These are phyloP conservation scores for Prunus mongolica DNA, from an alignment of 306 rosid species.

Conservation along the genomic window DNA sequence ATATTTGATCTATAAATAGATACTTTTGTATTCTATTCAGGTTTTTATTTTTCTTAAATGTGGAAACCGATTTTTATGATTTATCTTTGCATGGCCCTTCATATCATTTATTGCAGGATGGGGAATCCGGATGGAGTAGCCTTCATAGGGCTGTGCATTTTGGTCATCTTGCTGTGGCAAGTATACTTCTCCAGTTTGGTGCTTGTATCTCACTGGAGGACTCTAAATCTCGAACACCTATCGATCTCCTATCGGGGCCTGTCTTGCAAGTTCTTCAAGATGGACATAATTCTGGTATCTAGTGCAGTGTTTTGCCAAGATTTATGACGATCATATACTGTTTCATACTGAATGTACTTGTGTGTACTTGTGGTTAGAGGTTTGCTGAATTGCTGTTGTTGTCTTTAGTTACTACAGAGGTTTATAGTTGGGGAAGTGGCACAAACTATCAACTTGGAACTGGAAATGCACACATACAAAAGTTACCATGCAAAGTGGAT, in stretches of 20 bases:
- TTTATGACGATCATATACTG: constrained; percentile 17
- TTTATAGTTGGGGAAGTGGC: constrained; percentile 97
- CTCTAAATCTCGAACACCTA: constrained; percentile 73
- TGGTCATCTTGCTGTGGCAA: constrained; percentile 89
- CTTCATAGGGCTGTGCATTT: constrained; percentile 97
- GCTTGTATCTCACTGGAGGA: constrained; percentile 80
- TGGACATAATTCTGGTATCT: constrained; percentile 57
- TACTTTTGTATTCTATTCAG: neutral
- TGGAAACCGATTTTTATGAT: constrained; percentile 2
- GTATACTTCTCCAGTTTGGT: constrained; percentile 79
- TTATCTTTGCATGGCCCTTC: neutral
- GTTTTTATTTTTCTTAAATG: neutral
- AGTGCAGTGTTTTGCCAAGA: constrained; percentile 22
- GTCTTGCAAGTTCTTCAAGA: constrained; percentile 56
- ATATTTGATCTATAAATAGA: no score
- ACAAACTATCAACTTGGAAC: constrained; percentile 97
- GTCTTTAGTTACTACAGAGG: constrained; percentile 69
- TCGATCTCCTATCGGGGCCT: constrained; percentile 88
- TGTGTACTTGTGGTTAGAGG: constrained; percentile 1
- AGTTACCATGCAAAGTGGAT: constrained; percentile 90
- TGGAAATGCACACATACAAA: constrained; percentile 88
- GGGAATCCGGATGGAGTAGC: constrained; percentile 97
- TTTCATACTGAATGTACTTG: constrained; percentile 6
- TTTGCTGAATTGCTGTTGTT: constrained; percentile 26
- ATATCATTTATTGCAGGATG: constrained; percentile 56